These are phyloP conservation scores for Tephrocybe sp. DNA, from an alignment of 768 basidiomycete species.

Conservation along the genomic window DNA sequence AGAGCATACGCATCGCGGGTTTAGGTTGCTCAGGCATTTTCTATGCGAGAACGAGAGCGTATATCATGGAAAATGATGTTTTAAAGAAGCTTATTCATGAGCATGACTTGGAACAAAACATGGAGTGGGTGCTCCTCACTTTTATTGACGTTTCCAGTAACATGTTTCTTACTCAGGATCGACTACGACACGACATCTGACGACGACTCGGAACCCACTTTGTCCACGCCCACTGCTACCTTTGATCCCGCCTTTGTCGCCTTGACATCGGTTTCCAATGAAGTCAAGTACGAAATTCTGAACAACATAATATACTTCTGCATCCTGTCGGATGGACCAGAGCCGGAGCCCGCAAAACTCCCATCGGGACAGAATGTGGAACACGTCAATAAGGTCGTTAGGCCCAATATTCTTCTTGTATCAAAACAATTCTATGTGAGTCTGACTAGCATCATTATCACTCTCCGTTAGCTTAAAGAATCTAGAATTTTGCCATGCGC, in stretches of 20 bases:
- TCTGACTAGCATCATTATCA: background rate
- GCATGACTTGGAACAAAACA: background rate
- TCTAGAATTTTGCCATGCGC: background rate
- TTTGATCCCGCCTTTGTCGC: constrained; percentile 5
- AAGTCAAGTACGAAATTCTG: constrained; percentile 1
- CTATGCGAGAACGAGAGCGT: background rate
- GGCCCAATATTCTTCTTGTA: constrained; percentile 1
- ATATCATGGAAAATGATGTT: background rate
- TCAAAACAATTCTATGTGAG: constrained; percentile 7
- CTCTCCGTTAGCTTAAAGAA: background rate
- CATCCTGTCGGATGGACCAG: background rate
- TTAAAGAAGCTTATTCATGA: background rate
- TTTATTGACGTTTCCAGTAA: background rate
- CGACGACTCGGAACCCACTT: background rate
- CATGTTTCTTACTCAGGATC: background rate
- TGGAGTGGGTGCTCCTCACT: background rate
- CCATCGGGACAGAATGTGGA: background rate
- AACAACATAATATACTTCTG: constrained; percentile 7
- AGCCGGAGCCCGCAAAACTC: background rate
- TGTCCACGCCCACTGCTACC: background rate
- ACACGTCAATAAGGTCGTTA: background rate
- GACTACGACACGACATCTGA: background rate
- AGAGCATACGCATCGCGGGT: constrained; percentile 1
- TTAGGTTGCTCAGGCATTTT: too few species aligned
- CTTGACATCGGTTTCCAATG: background rate